Evolutionary conservation across 352 stramenopile species (phyloP), one percentile per base, ranked within the genome.

Genomic region (Aphanomyces invadans): DNA sequence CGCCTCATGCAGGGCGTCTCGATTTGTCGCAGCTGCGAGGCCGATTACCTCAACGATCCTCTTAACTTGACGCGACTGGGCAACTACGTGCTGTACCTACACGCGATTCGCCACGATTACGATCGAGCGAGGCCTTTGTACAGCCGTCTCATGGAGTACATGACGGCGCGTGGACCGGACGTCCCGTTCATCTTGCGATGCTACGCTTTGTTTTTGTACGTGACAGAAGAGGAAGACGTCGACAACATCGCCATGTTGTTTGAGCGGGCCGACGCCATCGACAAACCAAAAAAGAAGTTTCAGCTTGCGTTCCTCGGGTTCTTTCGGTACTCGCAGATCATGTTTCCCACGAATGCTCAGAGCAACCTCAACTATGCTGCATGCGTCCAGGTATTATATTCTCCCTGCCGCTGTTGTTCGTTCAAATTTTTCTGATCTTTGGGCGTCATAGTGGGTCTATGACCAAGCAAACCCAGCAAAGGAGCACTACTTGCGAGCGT

Each of bases 81-180:
- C 71, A 95, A 95, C 68, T 95, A 92, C 62, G 78, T 86, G 66
- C 62, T 95, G 19, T 95, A 80, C 28, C 61, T 95, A 21, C 84
- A 93, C 69, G 79, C 83, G 4, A 80, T 92, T 39, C 49, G 69
- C 29, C 80, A 92, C 48, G 86, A 92, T 49, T 92, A 93, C 69
- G 84, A 89, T 15, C 82, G 83, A 15, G 86, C 86, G 10, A 62
- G 84, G 12, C 81, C 80, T 0, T 49, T 95, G 19, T 95, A 92
- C 48, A 76, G 70, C 1, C 72, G 76, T 15, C 66, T 93, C 5
- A 73, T 90, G 74, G 77, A 83, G 2, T 81, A 79, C n/a, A 95
- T 95, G 86, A 75, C 77, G 2, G 73, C 84, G 29, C 77, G 84
- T 10, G 86, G 84, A 3, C 86, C 84, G 0, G 86, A 93, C 44